These are phyloP conservation scores for Aspergillaceae sp. DNA, from an alignment of 2,329 filamentous ascomycete genomes.

Conservation along the genomic window DNA sequence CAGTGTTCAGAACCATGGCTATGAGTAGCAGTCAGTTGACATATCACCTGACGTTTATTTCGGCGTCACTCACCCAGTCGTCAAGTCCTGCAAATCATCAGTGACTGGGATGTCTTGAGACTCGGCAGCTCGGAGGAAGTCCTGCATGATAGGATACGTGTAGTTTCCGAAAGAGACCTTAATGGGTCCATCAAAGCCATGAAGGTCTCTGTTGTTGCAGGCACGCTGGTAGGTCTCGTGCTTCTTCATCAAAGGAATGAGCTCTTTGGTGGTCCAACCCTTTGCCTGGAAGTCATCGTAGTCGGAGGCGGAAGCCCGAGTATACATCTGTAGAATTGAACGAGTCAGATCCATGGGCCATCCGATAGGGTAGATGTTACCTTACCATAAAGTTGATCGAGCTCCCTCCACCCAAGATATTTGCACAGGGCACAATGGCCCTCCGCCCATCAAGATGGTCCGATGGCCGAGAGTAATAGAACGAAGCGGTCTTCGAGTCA, in stretches of 20 bases:
- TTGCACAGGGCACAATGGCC: slow-evolving; percentile 65
- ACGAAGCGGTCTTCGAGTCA: slow-evolving; percentile 72
- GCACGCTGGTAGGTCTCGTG: slow-evolving; percentile 68
- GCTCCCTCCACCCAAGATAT: slow-evolving; percentile 63
- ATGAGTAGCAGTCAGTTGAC: background rate
- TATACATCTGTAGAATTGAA: slow-evolving; percentile 53
- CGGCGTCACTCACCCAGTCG: slow-evolving; percentile 24
- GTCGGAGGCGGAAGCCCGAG: slow-evolving; percentile 60
- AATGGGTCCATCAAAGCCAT: slow-evolving; percentile 72
- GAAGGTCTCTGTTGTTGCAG: slow-evolving; percentile 53
- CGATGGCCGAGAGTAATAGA: slow-evolving; percentile 69
- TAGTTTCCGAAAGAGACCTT: slow-evolving; percentile 76
- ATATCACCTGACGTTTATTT: background rate
- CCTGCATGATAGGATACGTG: slow-evolving; percentile 72
- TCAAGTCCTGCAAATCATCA: slow-evolving; percentile 66
- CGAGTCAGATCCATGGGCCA: background rate
- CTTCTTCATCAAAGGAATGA: slow-evolving; percentile 70
- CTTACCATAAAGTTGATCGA: slow-evolving; percentile 69
- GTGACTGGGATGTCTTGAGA: slow-evolving; percentile 66
- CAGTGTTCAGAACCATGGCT: slow-evolving; percentile 67
- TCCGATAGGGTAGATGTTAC: background rate
- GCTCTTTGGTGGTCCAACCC: slow-evolving; percentile 69
- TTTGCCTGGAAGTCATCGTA: slow-evolving; percentile 73
- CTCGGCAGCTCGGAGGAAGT: slow-evolving; percentile 65
- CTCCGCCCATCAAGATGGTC: slow-evolving; percentile 62